A percentile compares a stretch with the other conserved stretches of the same genome.
Evolutionary conservation across 139 green algal species (phyloP).

Genomic region (Chlorella sp.): DNA sequence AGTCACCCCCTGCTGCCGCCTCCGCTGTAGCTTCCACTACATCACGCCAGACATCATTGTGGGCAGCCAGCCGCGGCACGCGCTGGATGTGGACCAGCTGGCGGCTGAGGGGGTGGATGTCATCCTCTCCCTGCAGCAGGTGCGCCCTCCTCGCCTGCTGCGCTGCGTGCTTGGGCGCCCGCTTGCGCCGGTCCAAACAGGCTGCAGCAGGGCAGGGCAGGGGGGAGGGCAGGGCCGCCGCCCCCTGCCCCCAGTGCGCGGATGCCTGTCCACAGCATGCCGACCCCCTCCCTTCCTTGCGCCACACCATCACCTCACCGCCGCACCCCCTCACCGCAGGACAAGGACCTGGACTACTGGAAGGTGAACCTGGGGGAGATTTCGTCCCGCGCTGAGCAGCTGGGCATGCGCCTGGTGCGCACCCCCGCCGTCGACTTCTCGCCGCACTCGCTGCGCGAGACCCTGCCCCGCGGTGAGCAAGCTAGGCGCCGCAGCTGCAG

Average conservation of each 20-base stretch:
- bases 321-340: not conserved
- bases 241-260: too few species aligned
- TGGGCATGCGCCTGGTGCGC: conserved; percentile 63
- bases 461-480: conserved; percentile 54
- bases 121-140: conserved; percentile 66
- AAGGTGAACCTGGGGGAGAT: conserved; percentile 61
- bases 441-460: conserved; percentile 69
- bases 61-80: conserved; percentile 68
- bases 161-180: too few species aligned
- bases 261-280: too few species aligned
- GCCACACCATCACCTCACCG: not conserved
- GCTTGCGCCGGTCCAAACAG: too few species aligned
- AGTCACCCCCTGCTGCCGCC: too few species aligned
- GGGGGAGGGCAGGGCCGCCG: too few species aligned
- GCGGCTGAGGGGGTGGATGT: conserved; percentile 29
- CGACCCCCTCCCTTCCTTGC: not conserved
- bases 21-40: conserved; percentile 63
- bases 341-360: conserved; percentile 65
- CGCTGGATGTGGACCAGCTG: conserved; percentile 63
- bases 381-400: conserved; percentile 32
- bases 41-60: conserved; percentile 63
- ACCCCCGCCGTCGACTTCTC: conserved; percentile 76
- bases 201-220: too few species aligned
- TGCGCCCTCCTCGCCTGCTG: conserved; percentile 3
- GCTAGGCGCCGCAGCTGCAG: not conserved